phyloP scores from a whole-genome alignment of 352 stramenopile genomes.

The Phytophthora pseudosyringae region DNA sequence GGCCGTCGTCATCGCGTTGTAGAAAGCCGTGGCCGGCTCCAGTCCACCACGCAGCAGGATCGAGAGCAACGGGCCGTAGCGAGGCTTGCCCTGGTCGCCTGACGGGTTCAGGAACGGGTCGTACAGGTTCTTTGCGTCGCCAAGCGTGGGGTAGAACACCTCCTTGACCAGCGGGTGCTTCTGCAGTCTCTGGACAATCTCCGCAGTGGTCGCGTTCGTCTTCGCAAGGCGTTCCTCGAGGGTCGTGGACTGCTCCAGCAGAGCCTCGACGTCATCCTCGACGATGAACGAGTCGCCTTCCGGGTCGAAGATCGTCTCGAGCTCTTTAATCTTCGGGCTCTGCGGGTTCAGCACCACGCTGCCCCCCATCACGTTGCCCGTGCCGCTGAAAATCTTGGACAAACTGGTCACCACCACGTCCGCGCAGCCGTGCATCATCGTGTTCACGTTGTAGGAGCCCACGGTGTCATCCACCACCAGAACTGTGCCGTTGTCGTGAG shows the following conservation, averaged over 20 bases:
- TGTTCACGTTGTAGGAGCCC: constrained; percentile 91
- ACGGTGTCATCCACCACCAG: constrained; percentile 93
- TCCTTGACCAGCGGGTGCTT: constrained; percentile 81
- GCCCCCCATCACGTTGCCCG: constrained; percentile 91
- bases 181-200: constrained; percentile 74
- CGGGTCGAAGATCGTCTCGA: constrained; percentile 43
- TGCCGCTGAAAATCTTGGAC: constrained; percentile 94
- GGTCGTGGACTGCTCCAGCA: constrained; percentile 65
- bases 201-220: constrained; percentile 83
- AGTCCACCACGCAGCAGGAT: constrained; percentile 82
- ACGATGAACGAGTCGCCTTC: constrained; percentile 64
- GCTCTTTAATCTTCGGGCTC: constrained; percentile 49
- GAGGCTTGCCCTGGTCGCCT: constrained; percentile 29
- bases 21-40: constrained; percentile 84
- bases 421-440: constrained; percentile 73
- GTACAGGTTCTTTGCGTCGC: constrained; percentile 61
- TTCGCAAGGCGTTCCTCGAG: constrained; percentile 72
- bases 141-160: constrained; percentile 86
- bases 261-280: constrained; percentile 58
- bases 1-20: constrained; percentile 83
- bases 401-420: constrained; percentile 93
- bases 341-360: constrained; percentile 90
- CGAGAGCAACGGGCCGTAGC: constrained; percentile 90
- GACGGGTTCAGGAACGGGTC: constrained; percentile 55
- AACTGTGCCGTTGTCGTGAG: constrained; percentile 85